These are phyloP conservation scores for Cenococcum geophilum DNA, from an alignment of 495 filamentous ascomycete genomes.

Conservation along the genomic window DNA sequence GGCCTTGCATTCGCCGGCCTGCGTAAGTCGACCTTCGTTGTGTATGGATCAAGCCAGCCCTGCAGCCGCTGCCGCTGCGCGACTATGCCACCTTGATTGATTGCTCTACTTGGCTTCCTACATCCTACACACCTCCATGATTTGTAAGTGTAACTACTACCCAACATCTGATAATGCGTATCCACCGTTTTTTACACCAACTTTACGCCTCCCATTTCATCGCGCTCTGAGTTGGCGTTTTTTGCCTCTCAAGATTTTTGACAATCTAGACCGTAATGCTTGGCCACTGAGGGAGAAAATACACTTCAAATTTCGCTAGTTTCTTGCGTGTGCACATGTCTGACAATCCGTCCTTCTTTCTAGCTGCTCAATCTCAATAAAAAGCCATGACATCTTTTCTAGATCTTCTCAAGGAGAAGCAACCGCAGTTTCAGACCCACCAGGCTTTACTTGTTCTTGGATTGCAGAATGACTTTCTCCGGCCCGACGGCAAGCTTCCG, in stretches of 20 bases:
- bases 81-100: conserved; percentile 10
- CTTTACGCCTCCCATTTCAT: conserved; percentile 13
- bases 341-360: background rate
- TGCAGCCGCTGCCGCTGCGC: conserved; percentile 24
- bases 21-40: conserved; percentile 2
- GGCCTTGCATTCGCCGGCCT: background rate
- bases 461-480: conserved; percentile 87
- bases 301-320: conserved; percentile 4
- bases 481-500: conserved; percentile 60
- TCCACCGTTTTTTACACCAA: background rate
- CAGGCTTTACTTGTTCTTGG: conserved; percentile 82
- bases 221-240: conserved; percentile 2
- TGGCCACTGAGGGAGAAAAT: conserved; percentile 1
- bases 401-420: conserved; percentile 37
- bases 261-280: background rate
- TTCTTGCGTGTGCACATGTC: conserved; percentile 19
- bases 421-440: conserved; percentile 58
- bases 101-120: conserved; percentile 14
- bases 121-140: conserved; percentile 4
- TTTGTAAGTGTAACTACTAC: conserved; percentile 21
- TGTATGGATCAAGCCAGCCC: conserved; percentile 17
- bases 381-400: conserved; percentile 34
- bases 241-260: background rate
- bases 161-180: conserved; percentile 16
- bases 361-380: background rate